Base-by-base conservation (phyloP, 2,329 filamentous ascomycete species). In the Rutstroemia sp. region DNA sequence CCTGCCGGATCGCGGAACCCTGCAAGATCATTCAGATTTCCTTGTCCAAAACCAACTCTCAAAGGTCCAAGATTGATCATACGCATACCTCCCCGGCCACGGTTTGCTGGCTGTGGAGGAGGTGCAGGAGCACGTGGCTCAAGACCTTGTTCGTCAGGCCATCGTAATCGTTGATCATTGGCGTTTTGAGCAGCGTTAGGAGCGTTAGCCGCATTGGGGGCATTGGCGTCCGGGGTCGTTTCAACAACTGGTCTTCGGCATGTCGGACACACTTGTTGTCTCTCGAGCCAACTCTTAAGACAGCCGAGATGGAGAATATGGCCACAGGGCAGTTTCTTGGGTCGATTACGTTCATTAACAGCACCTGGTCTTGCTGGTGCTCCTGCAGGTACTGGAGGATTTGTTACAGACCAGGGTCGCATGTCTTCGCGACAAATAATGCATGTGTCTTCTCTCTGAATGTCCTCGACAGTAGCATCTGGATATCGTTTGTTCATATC, bases 371-470 rank as follows among this genome's bases (percentile, higher is more conserved):
- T 50, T 14, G 36, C 23, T 44, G 34, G 53, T 56, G 58, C 63
- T 48, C 64, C 70, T 52, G 68, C 73, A 45, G 73, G 72, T 55
- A 67, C 73, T 53, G 73, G 72, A 40, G 76, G 75, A 54, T 78
- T 78, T 36, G 75, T 76, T 17, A 69, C 65, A 58, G 68, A 67
- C 88, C 90, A 96, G 1, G 87, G 84, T 36, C 83, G 82, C 94
- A 99, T 99, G 62, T 95, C 89, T 70, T 99, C 94, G 59, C 94
- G 84, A 71, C 94, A 99, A 55, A 99, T 96, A 64, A 99, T 99
- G 71, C 94, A 99, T 2, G 94, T 95, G 66, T 95, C 90, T 69
- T 96, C 92, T 49, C 88, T 80, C 27, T 78, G 76, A 23, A 99
- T 82, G 62, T 99, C 92, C 63, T 95, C 89, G 2, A 82, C 79